Percentiles rank a stretch among this genome's conserved stretches.
Evolutionary conservation across 2,329 filamentous ascomycete species (phyloP).

Genomic region (Hymenoscyphus infarciens): DNA sequence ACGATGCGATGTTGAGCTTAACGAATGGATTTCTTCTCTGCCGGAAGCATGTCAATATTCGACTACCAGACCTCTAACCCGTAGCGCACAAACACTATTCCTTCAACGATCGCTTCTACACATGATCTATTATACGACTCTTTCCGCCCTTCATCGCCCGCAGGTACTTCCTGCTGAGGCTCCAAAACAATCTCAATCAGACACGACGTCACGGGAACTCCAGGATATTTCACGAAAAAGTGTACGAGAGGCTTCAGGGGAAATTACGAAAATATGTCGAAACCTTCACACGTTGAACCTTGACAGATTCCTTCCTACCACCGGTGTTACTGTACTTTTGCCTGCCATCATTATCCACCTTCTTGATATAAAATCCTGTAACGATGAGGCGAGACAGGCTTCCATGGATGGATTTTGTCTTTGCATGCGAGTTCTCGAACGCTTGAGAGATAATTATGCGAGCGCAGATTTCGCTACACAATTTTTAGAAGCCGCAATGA

Average conservation of each 20-base stretch:
- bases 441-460: constrained; percentile 82
- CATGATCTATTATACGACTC: constrained; percentile 89
- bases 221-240: constrained; percentile 80
- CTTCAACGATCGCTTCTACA: constrained; percentile 83
- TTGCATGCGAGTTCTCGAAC: constrained; percentile 89
- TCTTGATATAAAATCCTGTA: constrained; percentile 83
- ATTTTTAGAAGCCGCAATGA: constrained; percentile 87
- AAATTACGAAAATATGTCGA: constrained; percentile 80
- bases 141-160: constrained; percentile 86
- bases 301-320: constrained; percentile 79
- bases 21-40: constrained; percentile 71
- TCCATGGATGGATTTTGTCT: constrained; percentile 81
- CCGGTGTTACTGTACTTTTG: constrained; percentile 84
- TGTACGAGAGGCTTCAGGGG: constrained; percentile 77
- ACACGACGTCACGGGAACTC: constrained; percentile 57
- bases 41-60: constrained; percentile 70
- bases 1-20: constrained; percentile 73
- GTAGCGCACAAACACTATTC: constrained; percentile 54
- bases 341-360: constrained; percentile 93
- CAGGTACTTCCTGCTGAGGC: constrained; percentile 79
- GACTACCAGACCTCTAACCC: constrained; percentile 52
- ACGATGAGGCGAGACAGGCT: constrained; percentile 65
- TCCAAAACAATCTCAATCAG: constrained; percentile 38
- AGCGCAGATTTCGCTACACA: constrained; percentile 95
- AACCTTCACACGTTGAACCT: constrained; percentile 70